Percentiles rank a stretch among this genome's conserved stretches.
Conservation (phyloP, 2,329 filamentous ascomycete species). For the Mollisiaceae sp. region DNA sequence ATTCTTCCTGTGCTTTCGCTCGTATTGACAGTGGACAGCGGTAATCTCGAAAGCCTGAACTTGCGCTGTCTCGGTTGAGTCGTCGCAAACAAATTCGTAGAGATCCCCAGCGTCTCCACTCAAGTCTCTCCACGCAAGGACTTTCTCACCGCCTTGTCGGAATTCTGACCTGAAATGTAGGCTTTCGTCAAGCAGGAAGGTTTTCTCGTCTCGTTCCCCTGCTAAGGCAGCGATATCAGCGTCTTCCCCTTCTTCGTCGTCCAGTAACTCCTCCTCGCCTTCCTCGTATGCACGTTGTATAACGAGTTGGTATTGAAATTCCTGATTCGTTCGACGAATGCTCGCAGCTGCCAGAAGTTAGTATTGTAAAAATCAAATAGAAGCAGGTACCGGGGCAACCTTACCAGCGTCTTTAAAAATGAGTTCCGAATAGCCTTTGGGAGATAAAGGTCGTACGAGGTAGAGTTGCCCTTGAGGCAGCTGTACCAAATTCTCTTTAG, state of each 20-base stretch:
- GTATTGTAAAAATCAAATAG: too few species aligned
- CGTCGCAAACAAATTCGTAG: slow-evolving; percentile 97
- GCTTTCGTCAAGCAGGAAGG: slow-evolving; percentile 90
- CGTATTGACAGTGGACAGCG: slow-evolving; percentile 94
- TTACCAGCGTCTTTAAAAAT: slow-evolving; percentile 81
- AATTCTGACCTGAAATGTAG: slow-evolving; percentile 86
- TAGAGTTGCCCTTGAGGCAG: slow-evolving; percentile 96
- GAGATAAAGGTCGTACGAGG: slow-evolving; percentile 90
- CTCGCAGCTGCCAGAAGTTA: slow-evolving; percentile 63
- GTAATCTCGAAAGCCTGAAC: slow-evolving; percentile 81
- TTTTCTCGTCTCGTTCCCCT: slow-evolving; percentile 93
- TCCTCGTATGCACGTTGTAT: slow-evolving; percentile 97
- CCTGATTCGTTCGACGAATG: slow-evolving; percentile 90
- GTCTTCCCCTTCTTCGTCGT: slow-evolving; percentile 88
- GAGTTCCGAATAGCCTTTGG: slow-evolving; percentile 97
- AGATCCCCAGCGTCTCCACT: slow-evolving; percentile 93
- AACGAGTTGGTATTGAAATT: slow-evolving; percentile 97
- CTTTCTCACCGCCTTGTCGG: slow-evolving; percentile 78
- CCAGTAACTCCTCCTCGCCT: slow-evolving; percentile 89
- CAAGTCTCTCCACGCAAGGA: slow-evolving; percentile 93
- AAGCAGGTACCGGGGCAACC: too few species aligned
- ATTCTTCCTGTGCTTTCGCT: slow-evolving; percentile 86
- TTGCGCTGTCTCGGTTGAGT: slow-evolving; percentile 69
- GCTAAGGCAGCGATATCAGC: slow-evolving; percentile 74
- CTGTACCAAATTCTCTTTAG: slow-evolving; percentile 90